Base-by-base conservation (phyloP, 208 protist genomes). In the Crithidia expoeki region DNA sequence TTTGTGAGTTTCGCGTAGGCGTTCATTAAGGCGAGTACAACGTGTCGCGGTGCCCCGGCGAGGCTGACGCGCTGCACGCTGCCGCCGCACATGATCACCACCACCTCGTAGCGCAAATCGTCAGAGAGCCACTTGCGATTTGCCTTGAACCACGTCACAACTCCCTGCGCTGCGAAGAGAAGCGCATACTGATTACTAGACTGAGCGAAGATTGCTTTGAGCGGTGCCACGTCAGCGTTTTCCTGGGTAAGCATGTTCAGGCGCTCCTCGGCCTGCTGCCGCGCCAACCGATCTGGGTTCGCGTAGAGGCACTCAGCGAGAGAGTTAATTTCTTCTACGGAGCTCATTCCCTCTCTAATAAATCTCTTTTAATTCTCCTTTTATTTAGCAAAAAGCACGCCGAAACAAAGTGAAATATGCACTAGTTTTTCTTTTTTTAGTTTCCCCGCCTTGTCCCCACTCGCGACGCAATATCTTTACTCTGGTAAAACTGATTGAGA, bases 171-270 rank as follows among this genome's bases (percentile, higher is more conserved):
- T 25, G 79, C 83, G 57, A 92, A 94, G 17, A 93, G 70, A 1
- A 96, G 80, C 1, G 84, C 80, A 72, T 96, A 96, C 60, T 90
- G 85, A 64, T 80, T 94, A 44, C 58, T 91, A 4, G 80, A 92
- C 56, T 92, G 75, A 19, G 55, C 70, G 52, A 96, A 81, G 59
- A 92, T 83, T 4, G 72, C 72, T 44, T 73, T 65, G 2, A 88
- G 69, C 4, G 85, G 61, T 4, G 73, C 63, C 28, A 78, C 40
- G 49, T 86, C 79, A 16, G 76, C 74, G 33, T 81, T 85, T 25
- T 93, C 86, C 50, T 83, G 69, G 16, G 79, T 91, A 42, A 90
- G 70, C 19, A 61, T 27, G 27, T 73, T 79, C 19, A 94, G 75
- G 10, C 76, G 76, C 32, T 62, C 66, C 69, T 85, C 66, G 19